Evolutionary conservation across 306 rosid genomes (phyloP).

Genomic region (Dalbergia oliveri): DNA sequence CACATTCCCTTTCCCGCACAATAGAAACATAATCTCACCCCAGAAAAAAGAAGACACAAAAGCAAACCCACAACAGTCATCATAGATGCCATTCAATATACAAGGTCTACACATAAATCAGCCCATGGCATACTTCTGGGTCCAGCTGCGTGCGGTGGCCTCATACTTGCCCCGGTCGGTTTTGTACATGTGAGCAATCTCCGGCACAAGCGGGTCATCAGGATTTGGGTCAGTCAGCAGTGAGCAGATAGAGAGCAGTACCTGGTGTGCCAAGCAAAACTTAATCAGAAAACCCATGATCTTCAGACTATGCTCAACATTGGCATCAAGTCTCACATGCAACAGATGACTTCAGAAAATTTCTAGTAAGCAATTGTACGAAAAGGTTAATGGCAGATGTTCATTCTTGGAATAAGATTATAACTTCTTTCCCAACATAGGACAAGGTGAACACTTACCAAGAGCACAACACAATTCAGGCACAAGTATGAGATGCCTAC

Average conservation of each 20-base stretch:
- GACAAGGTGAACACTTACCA: neutral
- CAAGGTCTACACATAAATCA: constrained; percentile 43
- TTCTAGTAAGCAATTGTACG: neutral
- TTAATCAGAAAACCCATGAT: constrained; percentile 20
- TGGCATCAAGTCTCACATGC: constrained; percentile 1
- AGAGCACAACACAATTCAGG: constrained; percentile 25
- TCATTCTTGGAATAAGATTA: neutral
- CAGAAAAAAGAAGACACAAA: constrained; percentile 39
- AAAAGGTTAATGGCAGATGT: neutral
- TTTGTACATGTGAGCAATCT: constrained; percentile 86
- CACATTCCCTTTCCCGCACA: constrained; percentile 45
- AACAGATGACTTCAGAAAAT: neutral
- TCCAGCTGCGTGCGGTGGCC: constrained; percentile 83
- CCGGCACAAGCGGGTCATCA: constrained; percentile 83
- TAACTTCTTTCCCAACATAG: neutral
- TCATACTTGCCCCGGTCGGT: constrained; percentile 75
- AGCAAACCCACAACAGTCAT: constrained; percentile 46
- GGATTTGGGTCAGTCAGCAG: constrained; percentile 84
- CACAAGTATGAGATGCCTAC: neutral
- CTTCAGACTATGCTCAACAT: neutral
- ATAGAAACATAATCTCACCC: constrained; percentile 46
- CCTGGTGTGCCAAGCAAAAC: constrained; percentile 55
- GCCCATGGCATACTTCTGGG: constrained; percentile 86
- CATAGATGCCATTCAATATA: constrained; percentile 40
- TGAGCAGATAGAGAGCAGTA: constrained; percentile 81